Evolutionary conservation across 805 yeast genomes (phyloP), one percentile per base, ranked within the genome.

Genomic region (Candida ovalis): DNA sequence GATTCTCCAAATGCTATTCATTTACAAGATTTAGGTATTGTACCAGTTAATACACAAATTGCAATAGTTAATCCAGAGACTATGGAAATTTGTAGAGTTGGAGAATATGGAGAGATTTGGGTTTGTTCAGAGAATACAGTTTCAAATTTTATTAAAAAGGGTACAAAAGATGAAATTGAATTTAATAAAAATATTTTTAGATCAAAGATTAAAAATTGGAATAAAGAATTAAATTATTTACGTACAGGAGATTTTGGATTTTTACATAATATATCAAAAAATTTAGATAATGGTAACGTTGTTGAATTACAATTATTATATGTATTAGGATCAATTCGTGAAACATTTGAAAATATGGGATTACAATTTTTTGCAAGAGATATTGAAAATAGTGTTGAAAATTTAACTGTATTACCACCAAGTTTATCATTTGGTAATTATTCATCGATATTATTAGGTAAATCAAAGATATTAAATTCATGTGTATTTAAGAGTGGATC

Each of bases 61-160:
- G 94, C 96, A 1, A 86, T 94, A 50, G 97, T 94, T 3, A 94
- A 94, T 55, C 99, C 99, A 1, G 97, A 94, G 62, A 92, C 97
- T 0, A 67, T 77, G 40, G 71, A 73, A 46, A 71, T 90, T 12
- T 92, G 99, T 62, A 80, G 78, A 49, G 84, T 83, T 44, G 97
- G 98, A 7, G 99, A 94, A 65, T 82, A 81, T 64, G 99, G 99
- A 30, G 99, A 94, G 68, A 89, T 94, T 36, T 94, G 98, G 98
- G 95, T 92, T 2, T 80, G 87, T 53, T 86, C 96, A 1, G 96
- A 89, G 54, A 96, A 92, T 0, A 90, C 86, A 56, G 84, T 82
- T 25, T 64, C 73, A 12, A 78, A 80, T 6, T 84, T 81, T 62
- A 78, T 80, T 36, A 73, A 77, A 44, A 39, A 1, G 13, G 81